Conservation (phyloP, 2,329 filamentous ascomycete species). For the Verticillium klebahnii region DNA sequence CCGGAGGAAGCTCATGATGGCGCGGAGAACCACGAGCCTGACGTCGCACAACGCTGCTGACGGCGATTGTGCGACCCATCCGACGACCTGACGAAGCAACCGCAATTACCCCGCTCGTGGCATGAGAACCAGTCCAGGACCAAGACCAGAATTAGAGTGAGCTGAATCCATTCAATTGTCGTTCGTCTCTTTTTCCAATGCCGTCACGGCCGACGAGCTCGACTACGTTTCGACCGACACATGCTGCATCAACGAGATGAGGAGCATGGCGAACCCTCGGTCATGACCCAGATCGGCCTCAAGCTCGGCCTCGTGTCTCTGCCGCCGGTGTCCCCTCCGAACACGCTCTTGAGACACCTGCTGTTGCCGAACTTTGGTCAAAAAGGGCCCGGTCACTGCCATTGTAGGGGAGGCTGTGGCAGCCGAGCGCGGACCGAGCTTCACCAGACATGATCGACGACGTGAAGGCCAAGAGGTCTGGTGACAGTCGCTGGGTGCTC, state of each 20-base stretch:
- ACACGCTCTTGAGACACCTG: neutral
- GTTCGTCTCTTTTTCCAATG: neutral
- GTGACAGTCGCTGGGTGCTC: too few relatives aligned
- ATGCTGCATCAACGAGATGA: conserved; percentile 27
- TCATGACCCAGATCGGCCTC: neutral
- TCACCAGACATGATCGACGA: too few relatives aligned
- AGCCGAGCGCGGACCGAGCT: too few relatives aligned
- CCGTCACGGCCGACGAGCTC: conserved; percentile 13
- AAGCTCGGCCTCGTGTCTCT: neutral
- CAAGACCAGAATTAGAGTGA: too few relatives aligned
- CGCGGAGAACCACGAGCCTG: too few relatives aligned
- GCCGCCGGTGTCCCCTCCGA: neutral
- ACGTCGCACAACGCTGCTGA: neutral
- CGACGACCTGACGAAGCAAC: neutral
- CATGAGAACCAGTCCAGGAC: too few relatives aligned
- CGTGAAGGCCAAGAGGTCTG: too few relatives aligned
- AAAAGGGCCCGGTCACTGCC: too few relatives aligned
- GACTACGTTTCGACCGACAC: conserved; percentile 30
- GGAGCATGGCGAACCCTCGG: neutral
- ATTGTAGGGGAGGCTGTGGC: too few relatives aligned
- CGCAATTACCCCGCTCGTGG: neutral
- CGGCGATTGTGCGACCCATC: neutral
- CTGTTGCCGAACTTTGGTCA: neutral
- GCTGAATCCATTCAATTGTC: too few relatives aligned
- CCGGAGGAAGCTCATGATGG: too few relatives aligned